Conservation (phyloP, 352 stramenopile genomes). For the Phytophthora sojae region DNA sequence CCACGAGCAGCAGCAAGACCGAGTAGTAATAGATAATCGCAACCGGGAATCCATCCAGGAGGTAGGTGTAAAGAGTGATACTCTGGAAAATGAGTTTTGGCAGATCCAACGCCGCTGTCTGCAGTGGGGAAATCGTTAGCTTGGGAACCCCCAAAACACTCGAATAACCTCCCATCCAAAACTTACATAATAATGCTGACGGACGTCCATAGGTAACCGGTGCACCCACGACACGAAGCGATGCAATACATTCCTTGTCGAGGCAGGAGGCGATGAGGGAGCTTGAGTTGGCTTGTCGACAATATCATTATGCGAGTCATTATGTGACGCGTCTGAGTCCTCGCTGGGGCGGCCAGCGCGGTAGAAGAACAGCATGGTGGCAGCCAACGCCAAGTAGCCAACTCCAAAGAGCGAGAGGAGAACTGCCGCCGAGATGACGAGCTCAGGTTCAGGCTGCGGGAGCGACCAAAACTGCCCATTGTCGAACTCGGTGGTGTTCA, state of each 20-base stretch:
- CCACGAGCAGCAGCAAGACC: constrained; percentile 43
- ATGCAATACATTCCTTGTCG: neutral
- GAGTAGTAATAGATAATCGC: constrained; percentile 52
- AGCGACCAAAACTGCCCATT: constrained; percentile 60
- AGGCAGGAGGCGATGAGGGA: neutral
- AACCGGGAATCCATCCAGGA: constrained; percentile 49
- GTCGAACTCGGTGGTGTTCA: constrained; percentile 50
- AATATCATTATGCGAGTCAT: neutral
- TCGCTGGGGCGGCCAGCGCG: constrained; percentile 8
- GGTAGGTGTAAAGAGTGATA: constrained; percentile 43
- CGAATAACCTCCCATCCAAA: too few species aligned
- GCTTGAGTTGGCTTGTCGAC: neutral
- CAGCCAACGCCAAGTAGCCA: constrained; percentile 41
- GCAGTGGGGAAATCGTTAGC: constrained; percentile 12
- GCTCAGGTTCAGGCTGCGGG: constrained; percentile 16
- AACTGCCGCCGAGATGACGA: constrained; percentile 28
- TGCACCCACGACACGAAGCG: neutral
- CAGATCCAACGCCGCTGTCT: constrained; percentile 50
- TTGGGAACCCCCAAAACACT: neutral
- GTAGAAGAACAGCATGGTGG: constrained; percentile 44
- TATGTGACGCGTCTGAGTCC: neutral
- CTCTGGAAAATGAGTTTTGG: constrained; percentile 62
- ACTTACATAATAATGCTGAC: constrained; percentile 30
- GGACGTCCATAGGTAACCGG: constrained; percentile 13
- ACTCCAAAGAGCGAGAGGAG: constrained; percentile 39